These are phyloP conservation scores for Trichophyton rubrum DNA, from an alignment of 2,329 filamentous ascomycete species.

Conservation along the genomic window DNA sequence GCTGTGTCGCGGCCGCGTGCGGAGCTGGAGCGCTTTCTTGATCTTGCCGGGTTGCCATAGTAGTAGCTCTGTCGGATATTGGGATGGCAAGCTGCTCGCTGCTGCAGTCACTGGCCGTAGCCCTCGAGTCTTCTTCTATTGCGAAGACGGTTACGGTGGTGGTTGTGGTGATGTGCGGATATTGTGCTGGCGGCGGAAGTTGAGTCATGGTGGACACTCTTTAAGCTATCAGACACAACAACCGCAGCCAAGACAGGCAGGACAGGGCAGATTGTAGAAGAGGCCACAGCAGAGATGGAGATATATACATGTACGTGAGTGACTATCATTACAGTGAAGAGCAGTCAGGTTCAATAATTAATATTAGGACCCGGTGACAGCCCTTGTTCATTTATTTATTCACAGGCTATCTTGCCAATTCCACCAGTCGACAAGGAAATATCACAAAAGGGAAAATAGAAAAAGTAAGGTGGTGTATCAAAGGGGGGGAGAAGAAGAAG, in stretches of 20 bases:
- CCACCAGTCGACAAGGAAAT: neutral
- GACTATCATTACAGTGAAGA: neutral
- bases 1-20: neutral
- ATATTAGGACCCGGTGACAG: neutral
- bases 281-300: neutral
- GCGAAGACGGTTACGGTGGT: neutral
- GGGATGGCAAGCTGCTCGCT: neutral
- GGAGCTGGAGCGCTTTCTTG: neutral
- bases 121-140: neutral
- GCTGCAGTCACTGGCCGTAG: neutral
- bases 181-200: neutral
- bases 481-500: neutral
- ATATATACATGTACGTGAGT: neutral
- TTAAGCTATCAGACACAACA: neutral
- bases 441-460: neutral
- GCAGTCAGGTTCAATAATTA: neutral
- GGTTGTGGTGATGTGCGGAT: neutral
- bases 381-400: neutral
- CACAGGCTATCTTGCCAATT: slow-evolving; percentile 2
- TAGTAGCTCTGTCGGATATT: neutral
- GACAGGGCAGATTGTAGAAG: neutral
- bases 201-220: neutral
- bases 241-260: neutral
- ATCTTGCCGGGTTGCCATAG: neutral
- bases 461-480: neutral